A percentile compares a stretch with the other conserved stretches of the same genome.
These are phyloP conservation scores for Phaffomyces antillensis DNA, from an alignment of 805 yeast species.

Conservation along the genomic window DNA sequence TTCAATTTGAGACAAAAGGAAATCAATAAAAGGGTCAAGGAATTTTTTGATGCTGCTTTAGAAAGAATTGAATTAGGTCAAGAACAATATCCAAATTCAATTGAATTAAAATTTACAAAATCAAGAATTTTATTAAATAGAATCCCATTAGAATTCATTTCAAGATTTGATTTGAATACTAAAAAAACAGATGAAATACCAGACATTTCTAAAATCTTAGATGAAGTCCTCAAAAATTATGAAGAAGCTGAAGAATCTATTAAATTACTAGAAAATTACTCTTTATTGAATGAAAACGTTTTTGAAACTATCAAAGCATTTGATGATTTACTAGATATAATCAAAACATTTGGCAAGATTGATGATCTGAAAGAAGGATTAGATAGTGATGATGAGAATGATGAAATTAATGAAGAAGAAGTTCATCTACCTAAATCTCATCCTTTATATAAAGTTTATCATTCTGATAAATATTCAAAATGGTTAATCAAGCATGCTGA, in stretches of 20 bases:
- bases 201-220: constrained; percentile 34
- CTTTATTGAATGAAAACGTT: constrained; percentile 32
- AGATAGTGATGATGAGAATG: constrained; percentile 48
- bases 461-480: constrained; percentile 37
- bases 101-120: constrained; percentile 43
- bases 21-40: constrained; percentile 32
- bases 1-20: not conserved
- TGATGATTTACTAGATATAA: constrained; percentile 63
- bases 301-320: constrained; percentile 49
- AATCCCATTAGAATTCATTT: constrained; percentile 51
- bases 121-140: constrained; percentile 49
- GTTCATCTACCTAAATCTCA: constrained; percentile 39
- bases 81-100: constrained; percentile 38
- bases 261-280: constrained; percentile 20
- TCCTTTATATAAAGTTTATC: constrained; percentile 41
- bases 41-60: constrained; percentile 61
- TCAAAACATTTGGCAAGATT: constrained; percentile 56
- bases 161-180: constrained; percentile 40
- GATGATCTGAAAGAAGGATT: constrained; percentile 46
- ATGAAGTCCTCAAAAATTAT: constrained; percentile 40
- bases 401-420: constrained; percentile 28
- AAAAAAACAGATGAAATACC: constrained; percentile 19
- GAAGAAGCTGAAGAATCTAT: constrained; percentile 32
- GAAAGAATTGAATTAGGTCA: constrained; percentile 63
- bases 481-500: constrained; percentile 36